Conservation (phyloP, 805 yeast genomes). For the Yarrowia porcina region DNA sequence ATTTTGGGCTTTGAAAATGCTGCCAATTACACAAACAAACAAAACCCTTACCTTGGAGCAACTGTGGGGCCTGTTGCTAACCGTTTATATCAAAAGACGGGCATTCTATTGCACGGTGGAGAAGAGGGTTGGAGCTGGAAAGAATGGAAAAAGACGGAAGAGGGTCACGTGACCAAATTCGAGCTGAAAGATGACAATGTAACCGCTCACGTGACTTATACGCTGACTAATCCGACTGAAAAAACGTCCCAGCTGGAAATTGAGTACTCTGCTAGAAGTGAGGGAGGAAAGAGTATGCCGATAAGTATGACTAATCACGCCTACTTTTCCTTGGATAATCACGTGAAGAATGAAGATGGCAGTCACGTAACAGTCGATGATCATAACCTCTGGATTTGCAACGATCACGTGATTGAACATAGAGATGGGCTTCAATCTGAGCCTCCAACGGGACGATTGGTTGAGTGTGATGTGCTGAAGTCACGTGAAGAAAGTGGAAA, state of each 20-base stretch:
- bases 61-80: slow-evolving; percentile 1
- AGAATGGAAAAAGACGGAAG: background rate
- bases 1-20: background rate
- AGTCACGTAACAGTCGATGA: background rate
- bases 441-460: background rate
- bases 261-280: background rate
- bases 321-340: background rate
- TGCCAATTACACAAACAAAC: background rate
- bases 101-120: background rate
- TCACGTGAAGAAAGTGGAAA: too few species aligned
- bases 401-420: background rate
- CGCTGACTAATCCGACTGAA: background rate
- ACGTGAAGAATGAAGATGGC: background rate
- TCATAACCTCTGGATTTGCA: background rate
- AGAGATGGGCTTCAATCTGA: background rate
- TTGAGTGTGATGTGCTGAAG: background rate
- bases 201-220: background rate
- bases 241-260: background rate
- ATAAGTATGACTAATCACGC: background rate
- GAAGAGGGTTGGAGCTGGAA: background rate
- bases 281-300: background rate
- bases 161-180: background rate
- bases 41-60: slow-evolving; percentile 8
- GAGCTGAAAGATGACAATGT: background rate
- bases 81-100: background rate